phyloP scores from a whole-genome alignment of 2,329 filamentous ascomycete genomes.

The Penicillium sp. region DNA sequence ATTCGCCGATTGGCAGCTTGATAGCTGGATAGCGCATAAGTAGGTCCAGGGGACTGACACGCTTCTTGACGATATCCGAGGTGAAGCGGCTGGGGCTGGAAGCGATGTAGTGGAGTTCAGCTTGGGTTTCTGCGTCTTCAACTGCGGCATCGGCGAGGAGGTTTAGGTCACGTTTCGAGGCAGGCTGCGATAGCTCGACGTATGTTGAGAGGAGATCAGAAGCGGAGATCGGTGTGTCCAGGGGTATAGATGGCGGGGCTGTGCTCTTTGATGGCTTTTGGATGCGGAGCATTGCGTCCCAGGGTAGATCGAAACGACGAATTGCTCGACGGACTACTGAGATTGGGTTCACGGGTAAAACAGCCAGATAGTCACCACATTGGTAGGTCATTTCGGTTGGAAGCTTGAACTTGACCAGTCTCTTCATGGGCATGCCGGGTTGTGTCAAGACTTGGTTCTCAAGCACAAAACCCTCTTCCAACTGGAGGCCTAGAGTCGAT shows the following conservation, averaged over 20 bases:
- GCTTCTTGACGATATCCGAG: constrained; percentile 54
- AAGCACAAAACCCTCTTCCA: constrained; percentile 61
- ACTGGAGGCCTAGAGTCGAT: constrained; percentile 62
- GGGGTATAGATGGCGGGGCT: constrained; percentile 47
- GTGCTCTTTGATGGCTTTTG: constrained; percentile 50
- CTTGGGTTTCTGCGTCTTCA: constrained; percentile 51
- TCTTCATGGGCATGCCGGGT: constrained; percentile 57
- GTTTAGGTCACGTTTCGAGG: constrained; percentile 63
- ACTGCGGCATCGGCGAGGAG: constrained; percentile 48
- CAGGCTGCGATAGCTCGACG: constrained; percentile 71
- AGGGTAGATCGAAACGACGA: constrained; percentile 63
- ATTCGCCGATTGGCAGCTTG: constrained; percentile 63
- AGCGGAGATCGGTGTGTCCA: constrained; percentile 58
- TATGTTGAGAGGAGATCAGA: constrained; percentile 67
- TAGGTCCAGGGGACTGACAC: constrained; percentile 61
- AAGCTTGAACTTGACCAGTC: constrained; percentile 66
- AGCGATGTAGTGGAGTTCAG: constrained; percentile 30
- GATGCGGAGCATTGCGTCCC: constrained; percentile 68
- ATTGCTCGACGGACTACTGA: constrained; percentile 64
- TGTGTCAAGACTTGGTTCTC: constrained; percentile 54
- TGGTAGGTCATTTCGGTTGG: constrained; percentile 66
- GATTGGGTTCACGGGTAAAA: constrained; percentile 69
- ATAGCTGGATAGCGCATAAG: constrained; percentile 64
- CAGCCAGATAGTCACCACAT: constrained; percentile 73
- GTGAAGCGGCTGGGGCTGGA: constrained; percentile 43